Base-by-base conservation (phyloP, 1,284 basidiomycete species). In the Ganoderma sinense region DNA sequence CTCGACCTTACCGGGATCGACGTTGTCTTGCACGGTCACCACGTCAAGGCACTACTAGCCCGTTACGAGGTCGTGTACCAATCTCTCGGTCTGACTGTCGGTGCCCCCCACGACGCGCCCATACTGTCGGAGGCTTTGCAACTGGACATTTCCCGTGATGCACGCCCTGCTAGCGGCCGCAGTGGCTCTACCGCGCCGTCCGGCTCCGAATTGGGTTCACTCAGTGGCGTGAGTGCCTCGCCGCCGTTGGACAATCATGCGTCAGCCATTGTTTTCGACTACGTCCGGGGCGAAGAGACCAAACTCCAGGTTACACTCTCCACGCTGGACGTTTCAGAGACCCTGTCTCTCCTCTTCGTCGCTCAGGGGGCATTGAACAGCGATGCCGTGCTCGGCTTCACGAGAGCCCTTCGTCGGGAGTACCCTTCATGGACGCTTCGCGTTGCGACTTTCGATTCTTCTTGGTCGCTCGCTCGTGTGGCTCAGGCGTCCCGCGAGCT, bases 341-440 rank as follows among this genome's bases (percentile, higher is more conserved):
- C 61, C 0, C 59, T 62, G 8, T 63, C 69, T 3, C 33, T 76
- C 14, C 70, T 73, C 70, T 69, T 76, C 56, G 31, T 67, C 18
- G 73, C 73, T 13, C 41, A 68, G 7, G 62, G 26, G 1, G 74
- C 71, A 13, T 43, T 70, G 20, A 60, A 74, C 56, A 71, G 74
- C 14, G 73, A 75, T 26, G 70, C 74, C 48, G 66, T 67, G 2
- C 41, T 69, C 10, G 75, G 75, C 3, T 73, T 76, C 53, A 72
- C 68, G 2, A 53, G 73, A 41, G 66, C 74, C 0, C 65, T 76
- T 10, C 68, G 74, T 10, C 71, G 67, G 45, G 75, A 76, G 59
- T 75, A 65, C 39, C 69, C 33, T 3, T 33, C 67, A 0, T 76
- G 75, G 75, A 69, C 55, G 16, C 45, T 76, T 23, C 69, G 68